Evolutionary conservation across 2,329 filamentous ascomycete species (phyloP).

Genomic region (Aspergillus novofumigatus): DNA sequence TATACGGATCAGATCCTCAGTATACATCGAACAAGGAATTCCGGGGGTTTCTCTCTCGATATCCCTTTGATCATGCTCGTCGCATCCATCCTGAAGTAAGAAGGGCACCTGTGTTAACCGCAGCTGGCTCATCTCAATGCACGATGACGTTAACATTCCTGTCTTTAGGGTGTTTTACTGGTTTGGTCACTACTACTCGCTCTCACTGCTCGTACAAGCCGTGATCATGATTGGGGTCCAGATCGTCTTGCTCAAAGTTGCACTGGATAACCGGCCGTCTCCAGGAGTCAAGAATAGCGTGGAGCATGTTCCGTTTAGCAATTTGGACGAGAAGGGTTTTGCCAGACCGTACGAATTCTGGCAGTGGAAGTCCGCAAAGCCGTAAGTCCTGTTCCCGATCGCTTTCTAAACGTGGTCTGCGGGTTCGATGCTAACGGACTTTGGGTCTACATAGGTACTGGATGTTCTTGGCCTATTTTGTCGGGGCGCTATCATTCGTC

Average conservation of each 20-base stretch:
- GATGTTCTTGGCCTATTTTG: constrained; percentile 54
- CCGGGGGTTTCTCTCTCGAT: constrained; percentile 62
- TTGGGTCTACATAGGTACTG: constrained; percentile 45
- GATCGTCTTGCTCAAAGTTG: constrained; percentile 56
- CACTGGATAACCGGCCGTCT: constrained; percentile 53
- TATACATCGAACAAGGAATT: constrained; percentile 57
- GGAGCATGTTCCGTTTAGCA: constrained; percentile 41
- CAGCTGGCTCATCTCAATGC: neutral
- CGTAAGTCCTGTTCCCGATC: constrained; percentile 34
- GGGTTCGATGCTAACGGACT: neutral
- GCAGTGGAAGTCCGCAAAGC: constrained; percentile 56
- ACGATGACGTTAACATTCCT: constrained; percentile 1
- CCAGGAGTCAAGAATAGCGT: constrained; percentile 36
- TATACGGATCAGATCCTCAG: constrained; percentile 65
- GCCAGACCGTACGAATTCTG: constrained; percentile 58
- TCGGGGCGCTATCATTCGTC: constrained; percentile 45
- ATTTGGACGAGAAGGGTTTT: constrained; percentile 22
- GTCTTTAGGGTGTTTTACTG: constrained; percentile 57
- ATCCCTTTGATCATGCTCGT: constrained; percentile 65
- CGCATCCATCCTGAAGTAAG: constrained; percentile 59
- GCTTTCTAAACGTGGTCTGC: neutral
- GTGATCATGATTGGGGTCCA: constrained; percentile 58
- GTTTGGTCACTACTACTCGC: constrained; percentile 59
- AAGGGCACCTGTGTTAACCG: neutral
- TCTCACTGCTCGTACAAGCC: constrained; percentile 57